Evolutionary conservation across 2,329 filamentous ascomycete genomes (phyloP).

Genomic region (Uncinocarpus reesii): DNA sequence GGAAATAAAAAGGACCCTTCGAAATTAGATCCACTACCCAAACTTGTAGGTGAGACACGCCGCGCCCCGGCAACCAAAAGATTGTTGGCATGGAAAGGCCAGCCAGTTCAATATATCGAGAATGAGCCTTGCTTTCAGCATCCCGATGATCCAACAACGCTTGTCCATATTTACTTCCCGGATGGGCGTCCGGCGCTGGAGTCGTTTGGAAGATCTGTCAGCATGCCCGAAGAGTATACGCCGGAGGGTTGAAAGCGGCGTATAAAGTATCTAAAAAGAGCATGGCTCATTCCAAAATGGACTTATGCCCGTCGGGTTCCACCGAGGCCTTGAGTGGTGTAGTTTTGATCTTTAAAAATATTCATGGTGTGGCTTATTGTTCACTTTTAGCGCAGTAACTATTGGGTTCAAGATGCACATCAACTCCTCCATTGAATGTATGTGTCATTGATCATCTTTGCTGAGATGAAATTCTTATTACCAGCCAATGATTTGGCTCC

Average conservation of each 20-base stretch:
- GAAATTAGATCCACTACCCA: constrained; percentile 16
- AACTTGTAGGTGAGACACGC: constrained; percentile 29
- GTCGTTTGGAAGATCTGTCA: constrained; percentile 41
- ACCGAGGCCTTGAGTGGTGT: constrained; percentile 65
- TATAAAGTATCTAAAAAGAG: constrained; percentile 56
- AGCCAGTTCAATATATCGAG: constrained; percentile 50
- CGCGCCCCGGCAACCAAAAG: constrained; percentile 28
- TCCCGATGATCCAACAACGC: constrained; percentile 45
- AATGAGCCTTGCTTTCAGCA: constrained; percentile 42
- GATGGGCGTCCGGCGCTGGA: constrained; percentile 51
- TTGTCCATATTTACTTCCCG: constrained; percentile 62
- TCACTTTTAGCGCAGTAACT: no score
- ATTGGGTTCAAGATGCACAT: no score
- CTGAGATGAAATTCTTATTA: no score
- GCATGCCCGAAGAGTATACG: constrained; percentile 43
- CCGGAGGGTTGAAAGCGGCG: constrained; percentile 45
- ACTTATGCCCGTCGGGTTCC: constrained; percentile 65
- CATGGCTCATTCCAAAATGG: constrained; percentile 60
- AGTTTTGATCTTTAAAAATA: constrained; percentile 57
- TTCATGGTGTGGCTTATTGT: no score
- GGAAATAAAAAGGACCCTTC: constrained; percentile 15
- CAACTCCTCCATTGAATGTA: no score
- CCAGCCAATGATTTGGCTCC: no score
- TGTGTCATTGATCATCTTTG: no score
- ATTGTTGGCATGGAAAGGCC: constrained; percentile 53